Base-by-base conservation (phyloP, 2,329 filamentous ascomycete genomes). In the Colletotrichum eremochloae region DNA sequence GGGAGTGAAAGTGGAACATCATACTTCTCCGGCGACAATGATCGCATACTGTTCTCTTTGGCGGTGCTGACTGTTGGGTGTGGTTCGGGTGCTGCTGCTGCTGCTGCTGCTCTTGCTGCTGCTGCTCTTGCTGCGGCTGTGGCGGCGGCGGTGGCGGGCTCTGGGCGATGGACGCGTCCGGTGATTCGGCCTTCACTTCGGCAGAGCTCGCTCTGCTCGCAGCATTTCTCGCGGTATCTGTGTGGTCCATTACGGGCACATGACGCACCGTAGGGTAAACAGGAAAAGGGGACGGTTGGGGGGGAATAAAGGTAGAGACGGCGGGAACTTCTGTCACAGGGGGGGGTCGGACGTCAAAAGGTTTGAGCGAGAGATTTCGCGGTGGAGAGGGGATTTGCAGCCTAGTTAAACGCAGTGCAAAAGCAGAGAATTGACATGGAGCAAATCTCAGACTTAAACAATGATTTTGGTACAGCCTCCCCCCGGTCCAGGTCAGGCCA, bases 11-110 rank as follows among this genome's bases (percentile, higher is more conserved):
- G 63, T 69, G 40, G 66, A 56, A 60, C n/a, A 48, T 79, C 83
- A 73, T 80, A 84, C 84, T 78, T 74, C 84, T 79, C 75, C 82
- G 77, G 65, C 84, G 81, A 76, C 84, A 86, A 74, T 85, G 82
- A 72, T 86, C 84, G 75, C 84, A 86, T 44, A 85, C 84, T 40
- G 80, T 84, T 48, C 83, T 80, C 72, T 80, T 81, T 36, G 75
- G 53, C 53, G 70, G 70, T 40, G 74, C 69, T 63, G 66, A 65
- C 60, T 73, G 70, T 61, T 72, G 69, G 31, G 63, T 46, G 24
- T 67, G 56, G 38, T 42, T 38, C 24, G 24, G 29, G n/a, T 11
- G 53, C 2, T 33, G 50, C 11, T 18, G 50, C 7, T 52, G 48
- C 5, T 29, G 24, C 2, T 55, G 52, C 29, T 38, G 52, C 31